Conservation (phyloP, 108 stramenopile genomes). For the Stephanodiscus triporus region DNA sequence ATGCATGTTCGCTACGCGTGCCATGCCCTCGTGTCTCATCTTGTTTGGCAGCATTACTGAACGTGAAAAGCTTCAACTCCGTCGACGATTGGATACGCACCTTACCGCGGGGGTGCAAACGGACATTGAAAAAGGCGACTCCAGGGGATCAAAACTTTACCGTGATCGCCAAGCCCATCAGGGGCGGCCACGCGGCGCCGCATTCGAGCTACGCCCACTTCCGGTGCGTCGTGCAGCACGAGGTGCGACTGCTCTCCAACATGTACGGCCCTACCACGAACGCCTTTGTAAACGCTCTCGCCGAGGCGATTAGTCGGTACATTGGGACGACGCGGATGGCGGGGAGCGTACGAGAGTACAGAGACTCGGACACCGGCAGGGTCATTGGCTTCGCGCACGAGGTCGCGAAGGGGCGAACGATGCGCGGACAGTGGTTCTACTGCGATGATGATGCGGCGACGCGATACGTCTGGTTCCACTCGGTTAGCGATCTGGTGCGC, state of each 20-base stretch:
- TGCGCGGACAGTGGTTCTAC: constrained; percentile 84
- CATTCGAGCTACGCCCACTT: constrained; percentile 78
- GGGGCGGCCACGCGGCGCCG: constrained; percentile 64
- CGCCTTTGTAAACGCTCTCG: constrained; percentile 67
- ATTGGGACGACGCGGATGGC: constrained; percentile 77
- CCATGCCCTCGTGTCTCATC: too few relatives aligned
- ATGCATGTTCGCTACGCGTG: too few relatives aligned
- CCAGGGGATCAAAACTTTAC: constrained; percentile 63
- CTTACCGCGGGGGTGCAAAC: constrained; percentile 62
- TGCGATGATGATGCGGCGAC: constrained; percentile 72
- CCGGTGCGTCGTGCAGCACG: constrained; percentile 78
- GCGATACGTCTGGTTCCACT: constrained; percentile 81
- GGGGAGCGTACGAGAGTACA: constrained; percentile 72
- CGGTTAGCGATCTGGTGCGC: constrained; percentile 61
- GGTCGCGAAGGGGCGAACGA: constrained; percentile 66
- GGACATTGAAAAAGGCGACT: constrained; percentile 63
- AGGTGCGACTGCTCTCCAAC: constrained; percentile 62
- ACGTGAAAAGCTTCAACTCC: constrained; percentile 53
- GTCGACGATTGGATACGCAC: constrained; percentile 74
- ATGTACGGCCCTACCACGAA: constrained; percentile 43
- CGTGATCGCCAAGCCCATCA: constrained; percentile 58
- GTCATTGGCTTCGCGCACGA: constrained; percentile 79
- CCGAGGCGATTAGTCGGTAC: constrained; percentile 68
- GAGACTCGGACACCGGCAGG: constrained; percentile 45
- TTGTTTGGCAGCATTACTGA: constrained; percentile 47